Percentiles rank a stretch among this genome's conserved stretches.
Conservation (phyloP, 306 rosid genomes). For the Trifolium fragiferum region DNA sequence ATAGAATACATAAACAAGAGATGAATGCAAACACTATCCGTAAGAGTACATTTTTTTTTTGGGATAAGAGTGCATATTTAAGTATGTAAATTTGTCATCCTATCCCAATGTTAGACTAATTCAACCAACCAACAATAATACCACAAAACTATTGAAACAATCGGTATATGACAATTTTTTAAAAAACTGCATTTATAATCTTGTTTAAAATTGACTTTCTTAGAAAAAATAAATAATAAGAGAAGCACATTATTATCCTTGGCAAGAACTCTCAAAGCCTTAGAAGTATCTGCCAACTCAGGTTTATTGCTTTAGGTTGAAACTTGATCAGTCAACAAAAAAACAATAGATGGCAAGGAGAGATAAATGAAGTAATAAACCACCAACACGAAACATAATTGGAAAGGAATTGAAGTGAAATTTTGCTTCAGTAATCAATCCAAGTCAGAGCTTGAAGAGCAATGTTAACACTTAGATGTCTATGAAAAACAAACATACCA, state of each 20-base stretch:
- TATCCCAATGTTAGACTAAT: not conserved
- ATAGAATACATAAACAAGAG: slow-evolving; percentile 18
- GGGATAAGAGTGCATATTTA: not conserved
- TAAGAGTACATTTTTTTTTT: too few species aligned
- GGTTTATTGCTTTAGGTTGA: not conserved
- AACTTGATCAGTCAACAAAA: slow-evolving; percentile 34
- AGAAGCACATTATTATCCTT: not conserved
- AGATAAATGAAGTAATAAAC: not conserved
- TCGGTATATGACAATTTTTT: slow-evolving; percentile 6
- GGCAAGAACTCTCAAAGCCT: slow-evolving; percentile 17
- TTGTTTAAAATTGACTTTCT: slow-evolving; percentile 1
- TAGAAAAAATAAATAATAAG: slow-evolving; percentile 8
- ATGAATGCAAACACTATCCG: not conserved
- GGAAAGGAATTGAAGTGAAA: not conserved
- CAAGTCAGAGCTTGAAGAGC: slow-evolving; percentile 14
- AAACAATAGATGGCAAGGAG: slow-evolving; percentile 15
- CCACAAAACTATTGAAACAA: not conserved
- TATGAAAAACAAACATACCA: slow-evolving; percentile 52
- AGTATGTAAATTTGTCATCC: not conserved
- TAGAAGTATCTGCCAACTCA: not conserved
- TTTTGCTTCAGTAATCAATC: slow-evolving; percentile 1
- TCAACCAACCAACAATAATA: not conserved
- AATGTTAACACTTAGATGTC: slow-evolving; percentile 25
- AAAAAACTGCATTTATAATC: slow-evolving; percentile 1
- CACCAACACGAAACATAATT: slow-evolving; percentile 1